Evolutionary conservation across 106 monocot genomes (phyloP).

Genomic region (Allium cepa): DNA sequence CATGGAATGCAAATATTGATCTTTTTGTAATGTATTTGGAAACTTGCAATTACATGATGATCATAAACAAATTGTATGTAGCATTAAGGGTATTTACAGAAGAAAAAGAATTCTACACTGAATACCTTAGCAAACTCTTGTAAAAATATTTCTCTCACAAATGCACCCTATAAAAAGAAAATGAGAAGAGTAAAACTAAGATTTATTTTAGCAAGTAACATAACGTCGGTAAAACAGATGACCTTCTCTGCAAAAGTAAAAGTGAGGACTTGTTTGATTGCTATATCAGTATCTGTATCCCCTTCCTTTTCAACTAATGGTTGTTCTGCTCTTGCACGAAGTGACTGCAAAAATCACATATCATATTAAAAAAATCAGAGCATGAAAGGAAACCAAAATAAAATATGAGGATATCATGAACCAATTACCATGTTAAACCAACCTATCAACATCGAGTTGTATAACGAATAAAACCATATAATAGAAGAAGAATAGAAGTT

Average conservation of each 20-base stretch:
- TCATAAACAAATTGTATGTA: background rate
- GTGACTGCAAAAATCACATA: conserved; percentile 45
- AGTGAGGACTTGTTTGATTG: conserved; percentile 63
- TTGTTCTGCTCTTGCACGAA: conserved; percentile 78
- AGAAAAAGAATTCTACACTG: no score
- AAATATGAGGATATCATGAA: background rate
- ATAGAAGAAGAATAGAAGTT: background rate
- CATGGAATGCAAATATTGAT: no score
- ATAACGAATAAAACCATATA: background rate
- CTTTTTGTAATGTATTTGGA: background rate
- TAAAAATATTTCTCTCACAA: conserved; percentile 89
- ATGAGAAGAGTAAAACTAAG: no score
- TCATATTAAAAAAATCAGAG: no score
- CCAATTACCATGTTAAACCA: no score
- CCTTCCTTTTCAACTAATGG: conserved; percentile 26
- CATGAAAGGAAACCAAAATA: background rate
- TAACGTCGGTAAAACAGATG: background rate
- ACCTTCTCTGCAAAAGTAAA: conserved; percentile 91
- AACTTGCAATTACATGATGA: background rate
- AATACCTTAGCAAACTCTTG: conserved; percentile 90
- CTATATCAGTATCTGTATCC: conserved; percentile 26
- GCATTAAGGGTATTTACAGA: no score
- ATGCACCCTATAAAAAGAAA: conserved; percentile 55
- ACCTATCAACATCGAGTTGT: background rate
- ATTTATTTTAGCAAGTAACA: no score